phyloP scores from a whole-genome alignment of 2,329 filamentous ascomycete genomes.

The Plectosphaerella cucumerina region DNA sequence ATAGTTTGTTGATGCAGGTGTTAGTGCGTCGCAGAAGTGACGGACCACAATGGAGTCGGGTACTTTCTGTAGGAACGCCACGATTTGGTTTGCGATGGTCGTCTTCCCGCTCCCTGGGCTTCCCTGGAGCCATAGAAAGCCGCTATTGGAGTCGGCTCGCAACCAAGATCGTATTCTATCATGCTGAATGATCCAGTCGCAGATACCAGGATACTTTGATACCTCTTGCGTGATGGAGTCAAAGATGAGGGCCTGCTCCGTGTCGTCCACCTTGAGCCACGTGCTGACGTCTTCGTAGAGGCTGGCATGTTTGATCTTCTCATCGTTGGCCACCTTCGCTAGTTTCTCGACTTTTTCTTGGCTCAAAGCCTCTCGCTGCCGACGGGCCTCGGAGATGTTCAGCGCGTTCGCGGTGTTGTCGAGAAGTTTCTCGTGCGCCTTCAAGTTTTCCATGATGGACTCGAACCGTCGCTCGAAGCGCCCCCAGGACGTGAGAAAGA shows the following conservation, averaged over 20 bases:
- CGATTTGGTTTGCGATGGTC: conserved; percentile 22
- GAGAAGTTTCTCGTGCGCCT: conserved; percentile 22
- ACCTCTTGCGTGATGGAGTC: conserved; percentile 15
- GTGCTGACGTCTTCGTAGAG: conserved; percentile 19
- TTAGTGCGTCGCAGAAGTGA: conserved; percentile 29
- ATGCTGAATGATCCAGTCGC: conserved; percentile 26
- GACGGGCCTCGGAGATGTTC: conserved; percentile 18
- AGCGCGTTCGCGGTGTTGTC: conserved; percentile 27
- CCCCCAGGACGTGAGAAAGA: conserved; percentile 32
- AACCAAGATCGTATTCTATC: conserved; percentile 20
- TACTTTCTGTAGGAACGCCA: conserved; percentile 20
- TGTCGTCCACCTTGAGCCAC: conserved; percentile 25
- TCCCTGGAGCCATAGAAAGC: conserved; percentile 27
- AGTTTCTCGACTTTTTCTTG: conserved; percentile 18
- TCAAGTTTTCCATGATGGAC: conserved; percentile 26
- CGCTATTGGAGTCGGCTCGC: conserved; percentile 8
- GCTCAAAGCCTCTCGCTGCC: conserved; percentile 17
- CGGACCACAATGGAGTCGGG: conserved; percentile 15
- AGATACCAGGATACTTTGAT: conserved; percentile 23
- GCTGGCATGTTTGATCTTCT: conserved; percentile 16
- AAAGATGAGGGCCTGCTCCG: conserved; percentile 23
- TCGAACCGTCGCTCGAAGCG: conserved; percentile 30
- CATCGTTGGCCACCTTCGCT: conserved; percentile 11
- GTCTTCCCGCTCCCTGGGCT: conserved; percentile 31
- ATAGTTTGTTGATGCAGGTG: conserved; percentile 24